Evolutionary conservation across 1,284 basidiomycete genomes (phyloP).

Genomic region (Trametes polyzona): DNA sequence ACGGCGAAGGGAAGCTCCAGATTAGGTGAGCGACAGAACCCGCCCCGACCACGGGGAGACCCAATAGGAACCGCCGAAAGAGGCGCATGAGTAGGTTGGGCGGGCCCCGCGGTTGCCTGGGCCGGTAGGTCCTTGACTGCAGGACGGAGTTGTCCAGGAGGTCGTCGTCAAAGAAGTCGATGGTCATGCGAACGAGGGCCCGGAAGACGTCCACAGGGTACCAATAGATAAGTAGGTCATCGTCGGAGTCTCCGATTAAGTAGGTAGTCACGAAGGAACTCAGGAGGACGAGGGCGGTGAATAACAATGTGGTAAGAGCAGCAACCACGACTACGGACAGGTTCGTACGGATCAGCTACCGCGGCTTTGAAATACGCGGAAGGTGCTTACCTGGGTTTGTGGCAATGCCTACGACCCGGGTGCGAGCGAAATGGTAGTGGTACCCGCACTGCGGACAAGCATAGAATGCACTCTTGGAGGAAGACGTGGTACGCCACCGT

Average conservation of each 20-base stretch:
- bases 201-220: constrained; percentile 63
- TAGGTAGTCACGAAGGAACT: constrained; percentile 76
- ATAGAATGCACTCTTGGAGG: constrained; percentile 66
- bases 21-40: constrained; percentile 76
- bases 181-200: constrained; percentile 65
- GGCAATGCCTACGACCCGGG: constrained; percentile 67
- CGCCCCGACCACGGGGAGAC: constrained; percentile 76
- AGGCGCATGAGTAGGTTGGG: constrained; percentile 58
- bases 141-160: constrained; percentile 45
- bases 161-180: constrained; percentile 64
- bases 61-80: constrained; percentile 69
- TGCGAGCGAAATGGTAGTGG: constrained; percentile 72
- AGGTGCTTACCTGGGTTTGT: constrained; percentile 63
- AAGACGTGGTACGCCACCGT: constrained; percentile 66
- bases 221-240: constrained; percentile 48
- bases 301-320: constrained; percentile 64
- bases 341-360: neutral
- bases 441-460: constrained; percentile 78
- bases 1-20: constrained; percentile 61
- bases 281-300: constrained; percentile 66
- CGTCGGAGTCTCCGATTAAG: constrained; percentile 49
- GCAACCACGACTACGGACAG: constrained; percentile 60
- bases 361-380: neutral
- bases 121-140: constrained; percentile 12
- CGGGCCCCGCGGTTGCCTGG: constrained; percentile 27